Conservation (phyloP, 768 basidiomycete genomes). For the Podaxis pistillaris region DNA sequence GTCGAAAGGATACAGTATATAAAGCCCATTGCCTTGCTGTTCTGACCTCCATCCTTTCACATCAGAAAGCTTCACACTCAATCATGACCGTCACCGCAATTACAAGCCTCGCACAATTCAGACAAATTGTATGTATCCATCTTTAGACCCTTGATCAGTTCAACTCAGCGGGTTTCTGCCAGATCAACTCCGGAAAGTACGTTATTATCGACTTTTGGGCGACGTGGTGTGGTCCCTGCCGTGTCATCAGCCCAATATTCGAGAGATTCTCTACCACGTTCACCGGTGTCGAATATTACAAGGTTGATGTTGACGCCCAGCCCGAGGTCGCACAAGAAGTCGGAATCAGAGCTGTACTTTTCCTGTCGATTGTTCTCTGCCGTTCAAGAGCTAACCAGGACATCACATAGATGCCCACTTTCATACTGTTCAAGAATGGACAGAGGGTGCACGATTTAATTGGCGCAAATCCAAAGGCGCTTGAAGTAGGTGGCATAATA, state of each 20-base stretch:
- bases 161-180: neutral
- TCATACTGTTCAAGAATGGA: slow-evolving; percentile 36
- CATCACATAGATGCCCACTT: slow-evolving; percentile 40
- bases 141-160: too few relatives aligned
- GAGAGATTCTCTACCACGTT: slow-evolving; percentile 44
- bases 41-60: too few relatives aligned
- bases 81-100: too few relatives aligned
- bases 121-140: too few relatives aligned
- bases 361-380: neutral
- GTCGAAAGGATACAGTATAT: too few relatives aligned
- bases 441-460: slow-evolving; percentile 35
- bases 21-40: too few relatives aligned
- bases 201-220: slow-evolving; percentile 75
- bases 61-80: too few relatives aligned
- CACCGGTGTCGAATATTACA: slow-evolving; percentile 55
- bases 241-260: slow-evolving; percentile 63
- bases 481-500: slow-evolving; percentile 34
- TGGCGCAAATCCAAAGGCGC: slow-evolving; percentile 43
- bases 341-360: slow-evolving; percentile 59
- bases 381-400: too few relatives aligned
- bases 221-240: slow-evolving; percentile 76
- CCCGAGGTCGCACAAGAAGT: slow-evolving; percentile 53
- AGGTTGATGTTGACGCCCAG: slow-evolving; percentile 69
- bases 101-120: too few relatives aligned
- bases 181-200: slow-evolving; percentile 47